These are phyloP conservation scores for Globisporangium nunn DNA, from an alignment of 352 stramenopile species.

Conservation along the genomic window DNA sequence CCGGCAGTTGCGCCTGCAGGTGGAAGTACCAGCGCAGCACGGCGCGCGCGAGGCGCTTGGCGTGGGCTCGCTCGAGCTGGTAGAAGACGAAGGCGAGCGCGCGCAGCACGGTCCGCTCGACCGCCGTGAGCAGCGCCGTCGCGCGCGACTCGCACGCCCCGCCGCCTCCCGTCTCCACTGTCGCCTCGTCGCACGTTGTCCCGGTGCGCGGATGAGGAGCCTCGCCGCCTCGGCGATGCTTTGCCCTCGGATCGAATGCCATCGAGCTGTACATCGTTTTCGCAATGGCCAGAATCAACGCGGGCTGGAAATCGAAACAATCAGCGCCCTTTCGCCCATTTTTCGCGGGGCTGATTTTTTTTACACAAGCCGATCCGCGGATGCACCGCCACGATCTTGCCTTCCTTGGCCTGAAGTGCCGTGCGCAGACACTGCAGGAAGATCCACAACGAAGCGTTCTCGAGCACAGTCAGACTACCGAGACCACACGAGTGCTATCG, in stretches of 20 bases:
- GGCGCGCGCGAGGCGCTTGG: slow-evolving; percentile 46
- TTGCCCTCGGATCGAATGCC: too few species aligned
- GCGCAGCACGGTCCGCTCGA: slow-evolving; percentile 57
- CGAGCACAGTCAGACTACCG: too few species aligned
- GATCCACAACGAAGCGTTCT: too few species aligned
- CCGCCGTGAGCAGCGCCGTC: slow-evolving; percentile 39
- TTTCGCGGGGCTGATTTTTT: too few species aligned
- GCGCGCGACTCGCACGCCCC: slow-evolving; percentile 13
- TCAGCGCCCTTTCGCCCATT: too few species aligned
- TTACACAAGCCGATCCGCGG: too few species aligned
- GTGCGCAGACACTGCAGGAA: too few species aligned
- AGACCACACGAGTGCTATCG: too few species aligned
- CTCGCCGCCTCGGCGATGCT: not conserved
- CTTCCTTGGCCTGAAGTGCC: too few species aligned
- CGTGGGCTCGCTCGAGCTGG: slow-evolving; percentile 44
- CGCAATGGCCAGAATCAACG: too few species aligned
- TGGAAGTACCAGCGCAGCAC: slow-evolving; percentile 58
- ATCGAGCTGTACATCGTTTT: not conserved
- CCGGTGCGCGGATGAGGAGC: not conserved
- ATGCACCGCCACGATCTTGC: too few species aligned
- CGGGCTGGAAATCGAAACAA: too few species aligned
- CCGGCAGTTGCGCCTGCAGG: slow-evolving; percentile 49
- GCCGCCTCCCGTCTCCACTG: not conserved
- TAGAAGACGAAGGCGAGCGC: slow-evolving; percentile 65
- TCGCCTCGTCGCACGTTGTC: not conserved